Base-by-base conservation (phyloP, 805 yeast genomes). In the Candida ortonii region DNA sequence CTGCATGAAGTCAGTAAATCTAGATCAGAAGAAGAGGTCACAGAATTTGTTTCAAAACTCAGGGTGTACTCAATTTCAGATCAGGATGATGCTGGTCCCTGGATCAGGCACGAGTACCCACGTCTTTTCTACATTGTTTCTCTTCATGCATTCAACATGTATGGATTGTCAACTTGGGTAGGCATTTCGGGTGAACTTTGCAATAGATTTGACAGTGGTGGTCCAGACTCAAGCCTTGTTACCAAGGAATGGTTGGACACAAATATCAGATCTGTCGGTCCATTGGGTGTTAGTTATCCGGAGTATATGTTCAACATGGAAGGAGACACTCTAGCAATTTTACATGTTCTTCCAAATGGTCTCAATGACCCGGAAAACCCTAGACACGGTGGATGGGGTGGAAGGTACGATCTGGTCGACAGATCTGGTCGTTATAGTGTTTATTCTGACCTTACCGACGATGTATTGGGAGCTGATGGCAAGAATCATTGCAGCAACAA, bases 361-460 rank as follows among this genome's bases (percentile, higher is more conserved):
- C 37, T 59, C 22, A 50, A 50, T 23, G 44, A 39, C 21, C 61
- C 61, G 13, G 42, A 39, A 7, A 45, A 51, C 30, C 63, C 64
- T 17, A 49, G 47, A 21, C 55, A 39, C 33, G 63, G 64, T 15
- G 56, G 59, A n/a, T 59, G 64, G 64, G 62, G 64, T 30, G 62
- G 63, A 15, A 52, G 63, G 29, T 59, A 50, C 35, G 41, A 33
- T 13, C 30, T 46, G 12, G 13, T 30, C 8, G 62, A 56, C 33
- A 30, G 44, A 19, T 38, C 52, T n/a, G 48, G 44, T 3, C 31
- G 37, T 3, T 43, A 30, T 28, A 30, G 36, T 26, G 53, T 48
- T 32, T 53, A 50, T 38, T 47, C 49, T 13, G 61, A 54, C 35
- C 40, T 48, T 17, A 33, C 44, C 13, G 63, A 58, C 33, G 36